phyloP scores from a whole-genome alignment of 1,284 basidiomycete genomes.

The Pseudozyma tsukubaensis region DNA sequence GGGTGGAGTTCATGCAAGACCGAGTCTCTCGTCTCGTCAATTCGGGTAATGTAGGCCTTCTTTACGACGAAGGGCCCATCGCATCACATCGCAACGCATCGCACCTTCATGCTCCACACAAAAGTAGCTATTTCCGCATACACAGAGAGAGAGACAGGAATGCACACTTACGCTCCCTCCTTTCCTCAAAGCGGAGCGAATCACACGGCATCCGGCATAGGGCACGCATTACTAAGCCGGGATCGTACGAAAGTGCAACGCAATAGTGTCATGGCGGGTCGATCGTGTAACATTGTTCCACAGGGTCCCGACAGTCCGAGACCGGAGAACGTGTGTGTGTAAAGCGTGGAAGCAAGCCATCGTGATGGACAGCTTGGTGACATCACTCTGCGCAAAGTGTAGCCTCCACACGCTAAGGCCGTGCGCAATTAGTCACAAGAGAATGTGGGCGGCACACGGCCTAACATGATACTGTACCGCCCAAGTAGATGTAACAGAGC shows the following conservation, averaged over 20 bases:
- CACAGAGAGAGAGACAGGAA: background rate
- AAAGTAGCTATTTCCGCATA: slow-evolving; percentile 1
- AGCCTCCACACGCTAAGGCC: slow-evolving; percentile 24
- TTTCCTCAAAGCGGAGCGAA: background rate
- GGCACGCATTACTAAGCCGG: background rate
- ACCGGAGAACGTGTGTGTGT: too few species aligned
- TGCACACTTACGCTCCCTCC: background rate
- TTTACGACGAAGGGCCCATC: too few species aligned
- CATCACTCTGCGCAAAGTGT: slow-evolving; percentile 8
- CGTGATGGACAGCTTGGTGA: slow-evolving; percentile 10
- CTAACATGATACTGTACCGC: background rate
- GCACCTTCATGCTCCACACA: too few species aligned
- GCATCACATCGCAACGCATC: too few species aligned
- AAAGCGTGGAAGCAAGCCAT: background rate
- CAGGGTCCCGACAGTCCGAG: background rate
- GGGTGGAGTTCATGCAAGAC: background rate
- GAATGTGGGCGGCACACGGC: background rate
- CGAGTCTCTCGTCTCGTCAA: too few species aligned
- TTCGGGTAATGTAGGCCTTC: background rate
- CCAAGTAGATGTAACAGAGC: too few species aligned
- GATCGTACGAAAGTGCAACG: background rate
- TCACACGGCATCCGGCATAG: background rate
- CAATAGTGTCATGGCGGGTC: background rate
- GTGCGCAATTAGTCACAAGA: background rate
- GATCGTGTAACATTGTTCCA: background rate